Percentiles rank a stretch among this genome's conserved stretches.
Evolutionary conservation across 495 filamentous ascomycete genomes (phyloP).

Genomic region (Neurospora tetraspora): DNA sequence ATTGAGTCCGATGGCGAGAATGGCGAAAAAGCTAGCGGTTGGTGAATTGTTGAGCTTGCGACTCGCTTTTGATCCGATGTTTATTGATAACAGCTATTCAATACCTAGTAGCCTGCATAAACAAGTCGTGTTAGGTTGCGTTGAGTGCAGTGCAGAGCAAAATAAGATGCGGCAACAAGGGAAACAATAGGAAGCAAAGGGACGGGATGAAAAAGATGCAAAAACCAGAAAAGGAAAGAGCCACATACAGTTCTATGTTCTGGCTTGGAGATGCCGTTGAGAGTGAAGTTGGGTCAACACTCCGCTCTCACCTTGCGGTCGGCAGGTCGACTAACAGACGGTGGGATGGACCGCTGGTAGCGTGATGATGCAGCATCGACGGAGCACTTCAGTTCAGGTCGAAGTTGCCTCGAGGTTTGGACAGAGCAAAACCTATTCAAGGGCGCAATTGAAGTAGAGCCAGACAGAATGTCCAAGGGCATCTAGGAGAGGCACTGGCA

Average conservation of each 20-base stretch:
- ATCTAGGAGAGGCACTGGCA: not conserved
- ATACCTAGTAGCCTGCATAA: not conserved
- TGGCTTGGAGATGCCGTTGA: not conserved
- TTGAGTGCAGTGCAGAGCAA: not conserved
- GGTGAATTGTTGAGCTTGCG: not conserved
- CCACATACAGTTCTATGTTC: not conserved
- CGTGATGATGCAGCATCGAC: not conserved
- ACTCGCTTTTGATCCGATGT: not conserved
- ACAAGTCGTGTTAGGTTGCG: not conserved
- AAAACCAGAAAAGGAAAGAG: not conserved
- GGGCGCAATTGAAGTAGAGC: not conserved
- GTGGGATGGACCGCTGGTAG: not conserved
- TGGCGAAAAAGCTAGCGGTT: not conserved
- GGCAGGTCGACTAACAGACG: not conserved
- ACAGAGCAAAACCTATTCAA: not conserved
- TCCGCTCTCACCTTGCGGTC: not conserved
- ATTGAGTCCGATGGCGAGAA: not conserved
- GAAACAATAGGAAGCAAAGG: not conserved
- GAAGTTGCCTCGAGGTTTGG: not conserved
- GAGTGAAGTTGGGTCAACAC: not conserved
- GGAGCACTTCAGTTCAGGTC: not conserved
- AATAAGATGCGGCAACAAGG: not conserved
- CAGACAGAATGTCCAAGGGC: not conserved
- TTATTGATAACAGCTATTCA: not conserved
- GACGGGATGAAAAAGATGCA: not conserved